A percentile compares a stretch with the other conserved stretches of the same genome.
phyloP scores from a whole-genome alignment of 768 basidiomycete genomes.

The Tulasnella sp. region DNA sequence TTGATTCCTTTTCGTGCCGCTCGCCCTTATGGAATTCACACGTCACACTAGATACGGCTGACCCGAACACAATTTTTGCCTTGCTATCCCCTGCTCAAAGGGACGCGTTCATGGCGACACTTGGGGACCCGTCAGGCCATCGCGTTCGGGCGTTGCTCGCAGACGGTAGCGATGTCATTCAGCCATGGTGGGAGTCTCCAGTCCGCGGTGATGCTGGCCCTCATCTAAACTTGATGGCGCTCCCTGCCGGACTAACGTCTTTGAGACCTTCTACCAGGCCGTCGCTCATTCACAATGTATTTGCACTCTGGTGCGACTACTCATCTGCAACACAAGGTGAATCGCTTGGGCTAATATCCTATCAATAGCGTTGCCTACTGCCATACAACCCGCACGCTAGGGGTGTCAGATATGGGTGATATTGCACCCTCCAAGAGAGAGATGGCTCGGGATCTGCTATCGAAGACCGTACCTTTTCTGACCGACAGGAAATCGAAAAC shows the following conservation, averaged over 20 bases:
- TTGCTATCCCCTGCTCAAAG: conserved; percentile 50
- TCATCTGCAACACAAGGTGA: neutral
- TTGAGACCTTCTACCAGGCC: conserved; percentile 23
- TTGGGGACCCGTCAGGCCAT: conserved; percentile 52
- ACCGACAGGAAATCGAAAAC: conserved; percentile 45
- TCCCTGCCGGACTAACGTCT: conserved; percentile 33
- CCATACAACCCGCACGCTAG: conserved; percentile 51
- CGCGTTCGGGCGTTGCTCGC: conserved; percentile 48
- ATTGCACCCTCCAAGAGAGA: conserved; percentile 33
- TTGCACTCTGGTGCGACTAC: conserved; percentile 49
- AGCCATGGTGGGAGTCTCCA: conserved; percentile 65
- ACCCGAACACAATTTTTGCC: conserved; percentile 49
- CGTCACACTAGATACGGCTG: conserved; percentile 36
- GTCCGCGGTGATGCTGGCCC: conserved; percentile 13
- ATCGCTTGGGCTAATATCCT: conserved; percentile 23
- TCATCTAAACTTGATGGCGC: conserved; percentile 28
- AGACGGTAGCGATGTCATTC: conserved; percentile 38
- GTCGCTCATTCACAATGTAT: conserved; percentile 55
- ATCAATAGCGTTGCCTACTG: conserved; percentile 47
- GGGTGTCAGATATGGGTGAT: conserved; percentile 44
- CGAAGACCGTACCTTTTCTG: conserved; percentile 53
- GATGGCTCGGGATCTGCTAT: conserved; percentile 39
- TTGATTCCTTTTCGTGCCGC: neutral
- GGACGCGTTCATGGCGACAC: conserved; percentile 43
- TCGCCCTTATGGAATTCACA: neutral